Conservation (phyloP, 169 alveolate genomes). For the Besnoitia besnoiti region DNA sequence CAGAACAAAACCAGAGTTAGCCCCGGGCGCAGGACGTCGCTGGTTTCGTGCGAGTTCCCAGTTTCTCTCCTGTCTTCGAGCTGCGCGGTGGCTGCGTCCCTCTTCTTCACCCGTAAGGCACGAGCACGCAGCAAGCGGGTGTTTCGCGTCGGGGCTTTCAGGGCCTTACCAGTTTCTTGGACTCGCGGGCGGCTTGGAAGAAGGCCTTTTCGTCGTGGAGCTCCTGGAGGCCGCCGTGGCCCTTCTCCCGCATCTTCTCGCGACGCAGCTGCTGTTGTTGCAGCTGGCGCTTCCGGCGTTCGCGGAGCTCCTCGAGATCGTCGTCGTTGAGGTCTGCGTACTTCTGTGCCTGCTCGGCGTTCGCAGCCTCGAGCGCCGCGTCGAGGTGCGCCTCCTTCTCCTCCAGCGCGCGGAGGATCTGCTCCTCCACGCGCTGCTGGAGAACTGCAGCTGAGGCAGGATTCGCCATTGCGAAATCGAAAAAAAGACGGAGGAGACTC, state of each 20-base stretch:
- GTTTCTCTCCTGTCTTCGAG: too few relatives aligned
- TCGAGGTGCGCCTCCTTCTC: constrained; percentile 60
- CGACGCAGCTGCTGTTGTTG: constrained; percentile 32
- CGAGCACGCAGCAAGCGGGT: too few relatives aligned
- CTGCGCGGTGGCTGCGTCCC: too few relatives aligned
- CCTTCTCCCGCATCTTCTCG: background rate
- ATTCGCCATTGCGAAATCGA: background rate
- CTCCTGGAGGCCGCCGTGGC: constrained; percentile 48
- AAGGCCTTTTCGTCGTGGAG: constrained; percentile 47
- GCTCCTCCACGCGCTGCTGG: constrained; percentile 60
- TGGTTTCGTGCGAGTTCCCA: too few relatives aligned
- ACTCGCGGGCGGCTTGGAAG: constrained; percentile 30
- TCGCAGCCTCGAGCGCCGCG: constrained; percentile 42
- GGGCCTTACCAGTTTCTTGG: constrained; percentile 15
- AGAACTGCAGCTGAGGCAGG: constrained; percentile 10
- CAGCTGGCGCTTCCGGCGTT: constrained; percentile 12
- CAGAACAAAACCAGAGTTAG: too few relatives aligned
- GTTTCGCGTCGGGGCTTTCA: background rate
- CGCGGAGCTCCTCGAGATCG: constrained; percentile 33
- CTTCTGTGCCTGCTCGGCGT: background rate
- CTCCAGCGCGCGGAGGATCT: constrained; percentile 55
- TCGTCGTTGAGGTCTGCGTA: constrained; percentile 31
- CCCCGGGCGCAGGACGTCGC: too few relatives aligned
- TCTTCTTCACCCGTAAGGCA: too few relatives aligned
- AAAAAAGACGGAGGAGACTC: background rate